These are phyloP conservation scores for Boletus rex-veris DNA, from an alignment of 768 basidiomycete genomes.

Conservation along the genomic window DNA sequence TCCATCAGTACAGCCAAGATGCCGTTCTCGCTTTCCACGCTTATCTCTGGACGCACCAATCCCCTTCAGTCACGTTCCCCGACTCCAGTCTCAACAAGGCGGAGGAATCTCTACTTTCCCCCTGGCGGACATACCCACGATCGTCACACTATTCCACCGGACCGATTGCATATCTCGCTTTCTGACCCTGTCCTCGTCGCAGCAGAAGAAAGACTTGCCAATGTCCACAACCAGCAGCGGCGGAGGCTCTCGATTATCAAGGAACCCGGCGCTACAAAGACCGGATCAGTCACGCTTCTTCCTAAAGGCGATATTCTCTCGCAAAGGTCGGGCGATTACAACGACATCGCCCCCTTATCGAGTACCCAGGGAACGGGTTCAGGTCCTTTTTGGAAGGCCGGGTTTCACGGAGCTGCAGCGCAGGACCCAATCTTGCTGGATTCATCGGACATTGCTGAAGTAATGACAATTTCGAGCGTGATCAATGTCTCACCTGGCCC, in stretches of 20 bases:
- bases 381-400: neutral
- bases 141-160: constrained; percentile 6
- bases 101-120: constrained; percentile 8
- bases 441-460: constrained; percentile 4
- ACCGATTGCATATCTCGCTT: constrained; percentile 20
- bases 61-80: neutral
- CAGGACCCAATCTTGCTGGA: neutral
- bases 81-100: neutral
- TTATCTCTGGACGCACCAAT: constrained; percentile 2
- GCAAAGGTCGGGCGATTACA: neutral
- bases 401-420: neutral
- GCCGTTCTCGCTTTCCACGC: constrained; percentile 1
- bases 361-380: neutral
- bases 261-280: neutral
- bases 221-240: neutral
- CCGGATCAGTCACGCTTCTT: neutral
- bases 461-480: neutral
- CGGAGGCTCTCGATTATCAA: neutral
- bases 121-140: constrained; percentile 13
- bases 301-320: neutral
- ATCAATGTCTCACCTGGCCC: neutral
- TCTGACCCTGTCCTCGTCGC: constrained; percentile 23
- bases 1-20: constrained; percentile 11
- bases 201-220: constrained; percentile 12
- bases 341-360: neutral